Evolutionary conservation across 768 basidiomycete genomes (phyloP).

Genomic region (Boletellus sp.): DNA sequence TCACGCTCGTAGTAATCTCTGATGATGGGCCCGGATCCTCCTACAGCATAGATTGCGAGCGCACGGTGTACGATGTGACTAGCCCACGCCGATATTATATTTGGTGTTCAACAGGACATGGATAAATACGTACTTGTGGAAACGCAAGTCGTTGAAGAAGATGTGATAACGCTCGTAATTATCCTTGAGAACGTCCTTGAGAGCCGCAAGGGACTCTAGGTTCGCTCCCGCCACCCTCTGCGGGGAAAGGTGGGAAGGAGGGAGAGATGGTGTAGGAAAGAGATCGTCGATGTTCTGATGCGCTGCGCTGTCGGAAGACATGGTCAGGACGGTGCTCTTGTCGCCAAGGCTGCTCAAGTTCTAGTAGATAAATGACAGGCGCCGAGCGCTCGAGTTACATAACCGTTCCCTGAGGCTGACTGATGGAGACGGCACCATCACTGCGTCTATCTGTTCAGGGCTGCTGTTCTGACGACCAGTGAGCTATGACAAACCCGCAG

Average conservation of each 20-base stretch:
- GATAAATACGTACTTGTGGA: conserved; percentile 28
- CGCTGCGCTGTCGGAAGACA: too few relatives aligned
- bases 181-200: conserved; percentile 42
- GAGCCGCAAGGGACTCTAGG: conserved; percentile 36
- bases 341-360: too few relatives aligned
- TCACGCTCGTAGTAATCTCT: conserved; percentile 42
- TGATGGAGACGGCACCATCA: too few relatives aligned
- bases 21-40: conserved; percentile 43
- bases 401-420: too few relatives aligned
- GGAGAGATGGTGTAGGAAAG: conserved; percentile 23
- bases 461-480: too few relatives aligned
- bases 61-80: conserved; percentile 59
- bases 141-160: conserved; percentile 44
- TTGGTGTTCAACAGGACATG: conserved; percentile 4
- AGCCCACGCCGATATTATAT: conserved; percentile 11
- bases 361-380: too few relatives aligned
- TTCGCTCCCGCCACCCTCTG: conserved; percentile 33
- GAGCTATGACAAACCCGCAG: too few relatives aligned
- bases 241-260: conserved; percentile 34
- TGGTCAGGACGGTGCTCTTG: too few relatives aligned
- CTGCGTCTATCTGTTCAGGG: too few relatives aligned
- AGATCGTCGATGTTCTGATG: conserved; percentile 1
- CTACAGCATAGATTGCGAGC: conserved; percentile 58
- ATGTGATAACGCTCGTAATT: conserved; percentile 53
- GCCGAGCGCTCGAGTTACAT: too few relatives aligned